Conservation (phyloP, 2,329 filamentous ascomycete species). For the Scedosporium dehoogii region DNA sequence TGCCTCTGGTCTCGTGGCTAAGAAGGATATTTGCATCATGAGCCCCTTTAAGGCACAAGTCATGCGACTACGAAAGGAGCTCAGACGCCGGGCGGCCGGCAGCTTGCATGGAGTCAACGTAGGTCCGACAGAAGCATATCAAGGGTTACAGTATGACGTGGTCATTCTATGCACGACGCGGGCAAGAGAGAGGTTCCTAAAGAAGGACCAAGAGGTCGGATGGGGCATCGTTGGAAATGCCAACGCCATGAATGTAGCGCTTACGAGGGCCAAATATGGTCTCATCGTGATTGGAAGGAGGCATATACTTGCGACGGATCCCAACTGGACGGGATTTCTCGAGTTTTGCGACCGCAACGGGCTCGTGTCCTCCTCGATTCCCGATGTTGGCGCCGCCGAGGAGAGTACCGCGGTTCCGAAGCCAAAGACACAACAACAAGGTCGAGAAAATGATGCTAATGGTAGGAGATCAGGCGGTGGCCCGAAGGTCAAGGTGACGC, state of each 20-base stretch:
- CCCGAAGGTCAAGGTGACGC: background rate
- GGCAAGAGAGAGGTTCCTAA: slow-evolving; percentile 56
- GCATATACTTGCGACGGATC: slow-evolving; percentile 90
- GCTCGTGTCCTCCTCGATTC: background rate
- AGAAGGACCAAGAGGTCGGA: slow-evolving; percentile 93
- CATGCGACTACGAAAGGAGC: slow-evolving; percentile 98
- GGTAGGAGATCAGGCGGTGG: background rate
- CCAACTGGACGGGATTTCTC: background rate
- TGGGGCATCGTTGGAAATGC: slow-evolving; percentile 95
- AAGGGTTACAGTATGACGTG: slow-evolving; percentile 97
- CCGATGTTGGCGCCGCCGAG: background rate
- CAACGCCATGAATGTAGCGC: slow-evolving; percentile 89
- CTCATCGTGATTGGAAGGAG: slow-evolving; percentile 95
- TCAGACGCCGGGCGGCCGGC: slow-evolving; percentile 87
- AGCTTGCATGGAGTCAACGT: slow-evolving; percentile 98
- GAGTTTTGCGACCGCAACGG: slow-evolving; percentile 4
- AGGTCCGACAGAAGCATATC: slow-evolving; percentile 96
- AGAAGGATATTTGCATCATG: slow-evolving; percentile 89
- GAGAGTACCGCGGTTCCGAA: background rate
- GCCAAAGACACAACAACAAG: background rate
- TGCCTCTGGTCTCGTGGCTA: slow-evolving; percentile 98
- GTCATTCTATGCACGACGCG: slow-evolving; percentile 72
- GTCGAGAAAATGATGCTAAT: background rate
- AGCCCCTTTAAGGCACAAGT: slow-evolving; percentile 96
- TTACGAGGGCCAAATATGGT: slow-evolving; percentile 94